These are phyloP conservation scores for Annulohypoxylon moriforme DNA, from an alignment of 495 filamentous ascomycete genomes.

Conservation along the genomic window DNA sequence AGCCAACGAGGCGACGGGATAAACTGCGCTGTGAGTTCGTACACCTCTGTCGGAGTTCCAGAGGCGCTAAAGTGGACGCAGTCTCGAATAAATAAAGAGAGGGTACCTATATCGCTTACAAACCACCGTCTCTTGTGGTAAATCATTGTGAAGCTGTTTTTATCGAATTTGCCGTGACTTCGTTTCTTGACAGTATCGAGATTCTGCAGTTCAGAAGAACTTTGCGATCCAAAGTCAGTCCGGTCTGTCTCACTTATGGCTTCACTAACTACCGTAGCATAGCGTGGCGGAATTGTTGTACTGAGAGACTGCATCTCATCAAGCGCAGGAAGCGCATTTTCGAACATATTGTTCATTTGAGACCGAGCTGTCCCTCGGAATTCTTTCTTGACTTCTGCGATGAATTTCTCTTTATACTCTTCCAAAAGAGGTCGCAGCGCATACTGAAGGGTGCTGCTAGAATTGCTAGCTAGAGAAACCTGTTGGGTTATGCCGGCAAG, in stretches of 20 bases:
- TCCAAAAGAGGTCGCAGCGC: conserved; percentile 14
- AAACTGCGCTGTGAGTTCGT: conserved; percentile 20
- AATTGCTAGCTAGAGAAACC: not conserved
- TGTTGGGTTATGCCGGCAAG: conserved; percentile 8
- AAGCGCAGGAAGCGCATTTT: not conserved
- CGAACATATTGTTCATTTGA: conserved; percentile 7
- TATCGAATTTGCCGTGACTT: not conserved
- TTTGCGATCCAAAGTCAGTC: not conserved
- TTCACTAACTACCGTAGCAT: not conserved
- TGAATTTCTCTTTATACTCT: conserved; percentile 9
- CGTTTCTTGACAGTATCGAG: not conserved
- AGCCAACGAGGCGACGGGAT: conserved; percentile 25
- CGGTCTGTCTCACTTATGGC: not conserved
- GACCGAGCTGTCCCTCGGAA: conserved; percentile 19
- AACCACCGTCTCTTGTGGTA: not conserved
- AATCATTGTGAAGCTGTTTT: not conserved
- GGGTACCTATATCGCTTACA: not conserved
- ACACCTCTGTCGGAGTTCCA: not conserved
- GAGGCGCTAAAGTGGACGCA: conserved; percentile 3
- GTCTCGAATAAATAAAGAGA: not conserved
- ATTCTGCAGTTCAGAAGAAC: not conserved
- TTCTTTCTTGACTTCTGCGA: conserved; percentile 16
- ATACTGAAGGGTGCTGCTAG: not conserved
- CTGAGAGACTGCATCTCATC: conserved; percentile 4
- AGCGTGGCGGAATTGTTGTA: not conserved